Conservation (phyloP, 2,329 filamentous ascomycete species). For the Sordariomycetes sp. region DNA sequence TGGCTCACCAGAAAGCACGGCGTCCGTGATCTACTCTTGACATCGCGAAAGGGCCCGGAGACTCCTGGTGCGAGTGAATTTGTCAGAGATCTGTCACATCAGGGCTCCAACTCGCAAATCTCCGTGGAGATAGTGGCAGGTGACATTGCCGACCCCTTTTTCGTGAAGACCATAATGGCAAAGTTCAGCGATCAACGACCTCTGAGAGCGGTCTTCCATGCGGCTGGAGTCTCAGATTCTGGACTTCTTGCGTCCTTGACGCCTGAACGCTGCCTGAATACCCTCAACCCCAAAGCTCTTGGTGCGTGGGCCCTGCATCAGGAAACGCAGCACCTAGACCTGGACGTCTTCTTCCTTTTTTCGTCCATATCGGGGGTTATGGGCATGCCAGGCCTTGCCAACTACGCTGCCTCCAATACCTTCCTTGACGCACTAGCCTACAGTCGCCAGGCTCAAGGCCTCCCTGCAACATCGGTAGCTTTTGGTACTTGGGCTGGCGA, state of each 20-base stretch:
- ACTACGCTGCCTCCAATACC: slow-evolving; percentile 29
- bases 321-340: slow-evolving; percentile 7
- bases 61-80: slow-evolving; percentile 3
- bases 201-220: slow-evolving; percentile 8
- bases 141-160: slow-evolving; percentile 4
- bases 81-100: slow-evolving; percentile 5
- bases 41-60: slow-evolving; percentile 6
- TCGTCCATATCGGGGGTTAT: slow-evolving; percentile 23
- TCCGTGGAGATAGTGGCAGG: slow-evolving; percentile 1
- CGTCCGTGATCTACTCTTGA: slow-evolving; percentile 7
- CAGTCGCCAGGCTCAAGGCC: slow-evolving; percentile 15
- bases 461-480: slow-evolving; percentile 9
- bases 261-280: slow-evolving; percentile 15
- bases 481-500: slow-evolving; percentile 5
- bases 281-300: slow-evolving; percentile 16
- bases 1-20: slow-evolving; percentile 6
- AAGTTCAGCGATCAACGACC: slow-evolving; percentile 5
- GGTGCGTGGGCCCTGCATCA: slow-evolving; percentile 23
- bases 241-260: slow-evolving; percentile 18
- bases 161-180: slow-evolving; percentile 5
- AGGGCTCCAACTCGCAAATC: slow-evolving; percentile 7
- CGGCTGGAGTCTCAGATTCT: slow-evolving; percentile 7
- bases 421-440: slow-evolving; percentile 27
- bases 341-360: slow-evolving; percentile 25
- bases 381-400: slow-evolving; percentile 22